These are phyloP conservation scores for Starmera dryadoides DNA, from an alignment of 805 yeast genomes.

Conservation along the genomic window DNA sequence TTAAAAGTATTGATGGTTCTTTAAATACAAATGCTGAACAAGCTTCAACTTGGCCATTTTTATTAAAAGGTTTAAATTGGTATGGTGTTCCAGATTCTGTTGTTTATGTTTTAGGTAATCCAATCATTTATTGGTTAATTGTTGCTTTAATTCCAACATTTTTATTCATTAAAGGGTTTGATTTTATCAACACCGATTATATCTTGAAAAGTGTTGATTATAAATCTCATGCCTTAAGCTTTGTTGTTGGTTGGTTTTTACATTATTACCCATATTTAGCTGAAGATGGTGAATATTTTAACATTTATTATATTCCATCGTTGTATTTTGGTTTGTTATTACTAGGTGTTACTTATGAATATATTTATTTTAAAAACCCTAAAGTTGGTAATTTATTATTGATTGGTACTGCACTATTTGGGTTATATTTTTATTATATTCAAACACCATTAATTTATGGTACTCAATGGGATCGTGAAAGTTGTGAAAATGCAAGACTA, in stretches of 20 bases:
- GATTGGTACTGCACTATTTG: constrained; percentile 9
- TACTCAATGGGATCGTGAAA: constrained; percentile 32
- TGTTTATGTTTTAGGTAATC: constrained; percentile 61
- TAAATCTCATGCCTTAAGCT: constrained; percentile 18
- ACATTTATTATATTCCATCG: constrained; percentile 43
- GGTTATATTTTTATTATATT: constrained; percentile 20
- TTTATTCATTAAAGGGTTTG: constrained; percentile 11
- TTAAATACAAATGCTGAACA: constrained; percentile 23
- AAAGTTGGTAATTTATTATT: constrained; percentile 22
- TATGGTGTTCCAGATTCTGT: constrained; percentile 37
- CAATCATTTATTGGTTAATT: constrained; percentile 45
- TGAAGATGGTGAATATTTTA: constrained; percentile 24
- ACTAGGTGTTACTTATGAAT: constrained; percentile 37
- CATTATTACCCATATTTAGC: constrained; percentile 51
- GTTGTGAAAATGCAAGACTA: constrained; percentile 31
- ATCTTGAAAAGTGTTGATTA: constrained; percentile 6
- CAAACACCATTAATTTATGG: constrained; percentile 42
- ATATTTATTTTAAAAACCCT: constrained; percentile 23
- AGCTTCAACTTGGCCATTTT: constrained; percentile 61
- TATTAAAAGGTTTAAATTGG: constrained; percentile 51
- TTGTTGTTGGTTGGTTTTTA: constrained; percentile 45
- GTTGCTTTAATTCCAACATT: constrained; percentile 24
- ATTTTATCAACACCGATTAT: constrained; percentile 19
- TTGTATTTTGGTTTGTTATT: constrained; percentile 41
- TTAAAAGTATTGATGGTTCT: constrained; percentile 8